Evolutionary conservation across 2,329 filamentous ascomycete genomes (phyloP), one percentile per base, ranked within the genome.

Genomic region (Cladosporium sp.): DNA sequence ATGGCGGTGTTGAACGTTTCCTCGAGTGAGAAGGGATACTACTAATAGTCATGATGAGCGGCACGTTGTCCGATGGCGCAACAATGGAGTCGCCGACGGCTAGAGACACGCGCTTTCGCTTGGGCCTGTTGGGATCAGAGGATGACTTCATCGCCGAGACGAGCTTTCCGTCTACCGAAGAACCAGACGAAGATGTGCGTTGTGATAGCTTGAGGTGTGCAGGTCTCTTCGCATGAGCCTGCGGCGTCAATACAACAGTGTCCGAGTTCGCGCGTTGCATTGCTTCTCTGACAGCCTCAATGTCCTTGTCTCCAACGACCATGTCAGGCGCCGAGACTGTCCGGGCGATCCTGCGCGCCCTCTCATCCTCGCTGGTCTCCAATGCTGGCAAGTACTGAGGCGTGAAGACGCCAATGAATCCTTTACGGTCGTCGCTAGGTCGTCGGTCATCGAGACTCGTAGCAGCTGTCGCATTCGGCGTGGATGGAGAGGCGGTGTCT

Each of bases 331-430:
- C 68, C 19, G 70, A 70, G 10, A 62, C 62, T 40, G 63, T 58
- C 22, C 68, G 61, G 24, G 64, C 63, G 4, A 58, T 56, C 12
- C 56, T 57, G 20, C 49, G 56, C 37, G 56, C 22, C 34, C 20
- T 55, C 20, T 48, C 58, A 17, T 49, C 37, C 4, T 61, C 58
- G 35, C 65, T 62, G 48, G 58, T 53, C n/a, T 70, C 68, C 32
- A 73, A 53, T 17, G 70, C 65, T 10, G 70, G 66, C n/a, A 73
- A 60, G 56, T 64, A 73, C 9, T 64, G 61, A 20, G 70, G 71
- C 40, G 70, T 73, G 62, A 73, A 73, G 34, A 73, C 60, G 22
- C 71, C 71, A 24, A 71, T 54, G 25, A 73, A 67, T 15, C 71
- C 70, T 54, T 72, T 66, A 8, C 69, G 64, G 47, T 69, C 65